Conservation (phyloP, 768 basidiomycete genomes). For the Tylopilus rubrobrunneus region DNA sequence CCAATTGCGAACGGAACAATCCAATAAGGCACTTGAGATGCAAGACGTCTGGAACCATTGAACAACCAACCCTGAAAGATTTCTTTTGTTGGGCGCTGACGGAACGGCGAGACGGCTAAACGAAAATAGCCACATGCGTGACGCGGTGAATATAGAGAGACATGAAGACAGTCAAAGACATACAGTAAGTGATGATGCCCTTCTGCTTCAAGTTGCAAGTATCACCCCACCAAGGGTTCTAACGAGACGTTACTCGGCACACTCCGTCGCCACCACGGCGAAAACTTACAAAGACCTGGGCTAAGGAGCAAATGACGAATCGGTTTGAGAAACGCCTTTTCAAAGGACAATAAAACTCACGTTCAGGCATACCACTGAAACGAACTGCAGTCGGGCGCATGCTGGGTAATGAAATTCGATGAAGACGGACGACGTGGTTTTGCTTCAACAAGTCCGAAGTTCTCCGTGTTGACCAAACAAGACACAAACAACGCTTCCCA, state of each 20-base stretch:
- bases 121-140: neutral
- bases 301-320: conserved; percentile 35
- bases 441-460: conserved; percentile 19
- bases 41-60: conserved; percentile 80
- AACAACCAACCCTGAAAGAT: conserved; percentile 74
- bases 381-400: conserved; percentile 53
- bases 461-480: conserved; percentile 34
- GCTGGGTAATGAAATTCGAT: conserved; percentile 17
- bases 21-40: conserved; percentile 74
- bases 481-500: conserved; percentile 21
- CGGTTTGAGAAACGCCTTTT: neutral
- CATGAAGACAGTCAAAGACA: conserved; percentile 31
- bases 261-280: neutral
- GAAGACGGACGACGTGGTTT: neutral
- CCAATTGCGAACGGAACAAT: conserved; percentile 73
- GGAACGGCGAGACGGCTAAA: conserved; percentile 79
- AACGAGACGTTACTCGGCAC: conserved; percentile 8
- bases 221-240: conserved; percentile 95
- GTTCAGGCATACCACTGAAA: conserved; percentile 77
- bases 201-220: conserved; percentile 62
- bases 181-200: conserved; percentile 80
- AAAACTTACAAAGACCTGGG: conserved; percentile 75
- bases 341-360: conserved; percentile 42
- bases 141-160: neutral
- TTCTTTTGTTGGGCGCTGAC: conserved; percentile 68